These are phyloP conservation scores for Colletotrichum shisoi DNA, from an alignment of 2,329 filamentous ascomycete genomes.

Conservation along the genomic window DNA sequence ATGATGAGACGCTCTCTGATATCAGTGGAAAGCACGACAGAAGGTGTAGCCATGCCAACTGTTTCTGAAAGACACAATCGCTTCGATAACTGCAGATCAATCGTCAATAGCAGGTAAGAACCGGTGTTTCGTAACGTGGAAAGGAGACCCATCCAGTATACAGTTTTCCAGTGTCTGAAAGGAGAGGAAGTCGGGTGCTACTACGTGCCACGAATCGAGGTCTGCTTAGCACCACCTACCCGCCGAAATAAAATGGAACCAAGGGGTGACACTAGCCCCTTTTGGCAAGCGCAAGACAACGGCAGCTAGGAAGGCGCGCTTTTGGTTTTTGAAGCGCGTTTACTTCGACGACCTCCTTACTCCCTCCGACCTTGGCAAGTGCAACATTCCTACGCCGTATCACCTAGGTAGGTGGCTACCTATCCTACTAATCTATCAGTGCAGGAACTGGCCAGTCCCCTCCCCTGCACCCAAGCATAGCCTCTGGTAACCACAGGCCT, in stretches of 20 bases:
- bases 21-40: too few relatives aligned
- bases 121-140: background rate
- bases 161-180: background rate
- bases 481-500: too few relatives aligned
- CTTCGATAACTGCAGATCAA: background rate
- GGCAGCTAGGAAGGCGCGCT: constrained; percentile 12
- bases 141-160: background rate
- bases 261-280: background rate
- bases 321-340: constrained; percentile 22
- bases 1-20: too few relatives aligned
- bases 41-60: background rate
- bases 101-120: background rate
- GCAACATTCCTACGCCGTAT: background rate
- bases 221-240: constrained; percentile 25
- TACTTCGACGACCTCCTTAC: constrained; percentile 6
- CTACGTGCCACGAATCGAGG: background rate
- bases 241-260: constrained; percentile 11
- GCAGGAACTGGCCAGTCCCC: too few relatives aligned
- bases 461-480: too few relatives aligned
- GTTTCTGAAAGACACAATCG: background rate
- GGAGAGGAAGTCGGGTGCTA: background rate
- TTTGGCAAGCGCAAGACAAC: background rate
- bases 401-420: too few relatives aligned
- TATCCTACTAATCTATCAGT: too few relatives aligned
- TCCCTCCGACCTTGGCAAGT: constrained; percentile 1